These are phyloP conservation scores for Cokeromyces recurvatus DNA, from an alignment of 371 early-diverging fungal species.

Conservation along the genomic window DNA sequence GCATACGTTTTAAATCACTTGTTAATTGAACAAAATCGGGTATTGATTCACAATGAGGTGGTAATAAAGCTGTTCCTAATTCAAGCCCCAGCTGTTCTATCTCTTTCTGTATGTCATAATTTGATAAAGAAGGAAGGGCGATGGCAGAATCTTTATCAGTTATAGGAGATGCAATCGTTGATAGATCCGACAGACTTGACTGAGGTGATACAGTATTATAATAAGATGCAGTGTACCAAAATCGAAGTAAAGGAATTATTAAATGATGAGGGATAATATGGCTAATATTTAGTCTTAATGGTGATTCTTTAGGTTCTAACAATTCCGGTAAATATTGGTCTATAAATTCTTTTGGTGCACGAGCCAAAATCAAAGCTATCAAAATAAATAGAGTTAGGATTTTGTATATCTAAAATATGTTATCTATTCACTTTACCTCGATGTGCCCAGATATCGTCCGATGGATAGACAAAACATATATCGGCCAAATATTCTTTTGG, in stretches of 20 bases:
- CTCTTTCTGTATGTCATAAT: conserved; percentile 1
- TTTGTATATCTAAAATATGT: background rate
- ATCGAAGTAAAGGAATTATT: conserved; percentile 26
- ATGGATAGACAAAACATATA: conserved; percentile 29
- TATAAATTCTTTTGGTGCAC: conserved; percentile 15
- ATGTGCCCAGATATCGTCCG: conserved; percentile 35
- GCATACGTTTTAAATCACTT: conserved; percentile 27
- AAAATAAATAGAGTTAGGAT: background rate
- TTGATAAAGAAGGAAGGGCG: too few species aligned
- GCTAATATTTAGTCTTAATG: conserved; percentile 14
- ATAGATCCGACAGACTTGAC: conserved; percentile 4
- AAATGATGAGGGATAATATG: conserved; percentile 14
- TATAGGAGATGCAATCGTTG: background rate
- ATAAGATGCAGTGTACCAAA: conserved; percentile 42
- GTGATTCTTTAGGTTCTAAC: background rate
- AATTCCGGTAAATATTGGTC: conserved; percentile 18
- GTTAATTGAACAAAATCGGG: conserved; percentile 18
- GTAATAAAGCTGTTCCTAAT: conserved; percentile 16
- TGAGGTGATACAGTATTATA: conserved; percentile 9
- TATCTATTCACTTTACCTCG: conserved; percentile 19
- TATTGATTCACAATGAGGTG: conserved; percentile 9
- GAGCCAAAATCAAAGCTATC: conserved; percentile 15
- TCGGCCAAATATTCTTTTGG: conserved; percentile 42
- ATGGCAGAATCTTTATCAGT: too few species aligned
- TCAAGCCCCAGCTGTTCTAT: conserved; percentile 7